Evolutionary conservation across 805 yeast species (phyloP), one percentile per base, ranked within the genome.

Genomic region (Teunomyces kruisii): DNA sequence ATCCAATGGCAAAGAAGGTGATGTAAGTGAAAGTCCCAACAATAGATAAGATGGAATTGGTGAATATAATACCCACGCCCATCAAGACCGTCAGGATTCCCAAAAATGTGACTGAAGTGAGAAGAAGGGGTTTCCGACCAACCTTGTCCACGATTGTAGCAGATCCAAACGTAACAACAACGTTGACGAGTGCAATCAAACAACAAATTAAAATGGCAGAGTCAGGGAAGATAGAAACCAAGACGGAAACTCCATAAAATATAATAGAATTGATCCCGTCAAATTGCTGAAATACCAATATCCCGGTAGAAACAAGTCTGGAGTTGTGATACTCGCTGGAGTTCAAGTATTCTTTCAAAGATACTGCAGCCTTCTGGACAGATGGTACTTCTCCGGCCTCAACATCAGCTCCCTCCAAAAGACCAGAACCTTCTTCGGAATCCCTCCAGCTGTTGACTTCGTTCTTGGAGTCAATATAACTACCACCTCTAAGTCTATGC

Each of bases 231-330:
- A 86, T 68, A 6, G 79, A 69, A n/a, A 83, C 73, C 42, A 94
- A 71, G 1, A 92, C 86, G 10, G 88, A 80, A 4, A 92, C 97
- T 4, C 99, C 99, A 62, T 92, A 94, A 61, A 92, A 88, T 15
- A 94, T 81, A 48, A 94, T 89, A 1, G 96, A 82, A 63, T 94
- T 94, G 60, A 94, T 88, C 28, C 99, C 99, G 55, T 89, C 83
- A 46, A 92, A 80, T 63, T 94, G 99, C 68, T 94, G 99, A 13
- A 91, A 84, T 15, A 84, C 68, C 73, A 91, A 78, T 13, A 89
- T 75, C 2, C 85, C 80, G 0, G 90, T 80, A 8, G 90, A 86
- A 0, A 83, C 85, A 14, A 77, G 56, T 39, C 83, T 72, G 4
- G 94, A 82, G 42, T 78, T 78, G 28, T 67, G 62, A 64, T 78